Conservation (phyloP, 148 eudicot genomes). For the Cornus kousa region DNA sequence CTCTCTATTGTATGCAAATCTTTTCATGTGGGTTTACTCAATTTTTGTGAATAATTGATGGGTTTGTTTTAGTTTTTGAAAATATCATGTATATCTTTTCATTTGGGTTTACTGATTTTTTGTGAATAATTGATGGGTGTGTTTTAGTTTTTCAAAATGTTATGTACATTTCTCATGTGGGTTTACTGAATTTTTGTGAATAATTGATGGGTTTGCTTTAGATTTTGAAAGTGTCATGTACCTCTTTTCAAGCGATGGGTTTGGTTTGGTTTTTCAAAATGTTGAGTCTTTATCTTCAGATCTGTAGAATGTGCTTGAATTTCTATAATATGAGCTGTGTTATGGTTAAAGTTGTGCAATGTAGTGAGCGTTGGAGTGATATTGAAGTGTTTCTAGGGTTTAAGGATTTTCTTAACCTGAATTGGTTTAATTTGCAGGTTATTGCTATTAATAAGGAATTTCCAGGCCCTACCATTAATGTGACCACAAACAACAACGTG, state of each 20-base stretch:
- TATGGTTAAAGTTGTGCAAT: neutral
- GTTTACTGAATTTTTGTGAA: too few species aligned
- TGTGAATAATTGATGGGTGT: too few species aligned
- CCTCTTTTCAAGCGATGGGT: too few species aligned
- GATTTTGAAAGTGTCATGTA: too few species aligned
- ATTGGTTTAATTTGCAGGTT: conserved; percentile 53
- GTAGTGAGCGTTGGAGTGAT: neutral
- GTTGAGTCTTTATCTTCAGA: conserved; percentile 42
- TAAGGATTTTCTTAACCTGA: conserved; percentile 10
- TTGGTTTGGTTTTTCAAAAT: conserved; percentile 12
- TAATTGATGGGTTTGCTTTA: conserved; percentile 27
- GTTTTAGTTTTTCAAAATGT: too few species aligned
- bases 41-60: conserved; percentile 15
- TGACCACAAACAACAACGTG: conserved; percentile 86
- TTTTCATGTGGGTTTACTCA: conserved; percentile 22
- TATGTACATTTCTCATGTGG: neutral
- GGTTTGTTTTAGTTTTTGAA: conserved; percentile 21
- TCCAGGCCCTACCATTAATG: conserved; percentile 85
- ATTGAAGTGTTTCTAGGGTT: neutral
- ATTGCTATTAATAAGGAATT: conserved; percentile 91
- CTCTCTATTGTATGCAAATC: neutral
- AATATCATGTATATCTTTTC: too few species aligned
- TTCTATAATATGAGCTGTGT: neutral
- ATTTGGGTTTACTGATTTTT: too few species aligned
- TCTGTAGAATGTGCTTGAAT: conserved; percentile 40